Conservation (phyloP, 2,329 filamentous ascomycete genomes). For the Trichoderma oligosporum region DNA sequence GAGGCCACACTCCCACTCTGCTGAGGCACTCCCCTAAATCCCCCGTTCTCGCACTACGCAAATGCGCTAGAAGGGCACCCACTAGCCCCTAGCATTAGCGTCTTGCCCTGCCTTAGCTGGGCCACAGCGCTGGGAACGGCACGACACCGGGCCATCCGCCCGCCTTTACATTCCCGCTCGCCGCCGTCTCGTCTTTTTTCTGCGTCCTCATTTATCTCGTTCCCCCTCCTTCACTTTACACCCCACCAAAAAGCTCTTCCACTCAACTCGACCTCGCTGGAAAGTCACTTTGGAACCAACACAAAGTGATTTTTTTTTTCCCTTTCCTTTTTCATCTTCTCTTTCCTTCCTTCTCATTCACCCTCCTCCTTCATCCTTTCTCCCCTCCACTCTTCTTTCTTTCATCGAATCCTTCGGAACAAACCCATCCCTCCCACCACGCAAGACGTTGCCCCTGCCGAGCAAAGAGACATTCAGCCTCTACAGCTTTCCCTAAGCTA, state of each 20-base stretch:
- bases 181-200: conserved; percentile 19
- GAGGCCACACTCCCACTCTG: conserved; percentile 1
- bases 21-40: conserved; percentile 7
- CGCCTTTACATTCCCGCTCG: conserved; percentile 36
- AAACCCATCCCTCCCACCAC: background rate
- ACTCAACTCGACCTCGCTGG: conserved; percentile 1
- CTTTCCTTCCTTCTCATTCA: background rate
- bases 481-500: too few species aligned
- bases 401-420: background rate
- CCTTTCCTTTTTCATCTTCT: background rate
- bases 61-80: conserved; percentile 20
- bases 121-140: conserved; percentile 37
- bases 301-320: background rate
- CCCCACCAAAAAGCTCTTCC: conserved; percentile 20
- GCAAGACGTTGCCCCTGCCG: background rate
- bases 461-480: conserved; percentile 10
- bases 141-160: conserved; percentile 39
- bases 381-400: background rate
- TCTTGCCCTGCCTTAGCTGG: conserved; percentile 24
- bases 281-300: conserved; percentile 6
- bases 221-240: conserved; percentile 20
- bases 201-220: conserved; percentile 18
- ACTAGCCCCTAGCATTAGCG: conserved; percentile 20
- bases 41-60: conserved; percentile 12
- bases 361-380: background rate